phyloP scores from a whole-genome alignment of 2,329 filamentous ascomycete species.

The Monilinia polystroma region DNA sequence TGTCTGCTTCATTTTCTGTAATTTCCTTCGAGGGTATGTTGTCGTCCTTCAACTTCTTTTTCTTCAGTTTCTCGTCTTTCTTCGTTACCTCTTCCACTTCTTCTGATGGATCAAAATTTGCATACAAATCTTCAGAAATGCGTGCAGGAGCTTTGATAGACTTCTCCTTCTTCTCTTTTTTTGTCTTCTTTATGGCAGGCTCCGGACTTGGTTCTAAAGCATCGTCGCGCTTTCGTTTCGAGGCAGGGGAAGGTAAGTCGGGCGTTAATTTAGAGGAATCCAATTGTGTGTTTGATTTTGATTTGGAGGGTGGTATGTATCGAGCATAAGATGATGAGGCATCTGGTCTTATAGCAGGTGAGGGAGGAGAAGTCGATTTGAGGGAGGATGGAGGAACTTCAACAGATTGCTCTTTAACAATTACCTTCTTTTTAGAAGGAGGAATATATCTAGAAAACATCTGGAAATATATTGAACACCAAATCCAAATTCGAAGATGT shows the following conservation, averaged over 20 bases:
- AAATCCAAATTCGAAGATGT: background rate
- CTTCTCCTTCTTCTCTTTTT: slow-evolving; percentile 27
- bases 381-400: slow-evolving; percentile 3
- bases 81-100: slow-evolving; percentile 12
- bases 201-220: background rate
- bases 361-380: slow-evolving; percentile 21
- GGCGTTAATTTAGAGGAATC: background rate
- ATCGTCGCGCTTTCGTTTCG: slow-evolving; percentile 20
- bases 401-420: background rate
- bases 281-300: background rate
- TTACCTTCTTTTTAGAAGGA: slow-evolving; percentile 32
- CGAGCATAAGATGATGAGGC: slow-evolving; percentile 38
- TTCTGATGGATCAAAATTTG: background rate
- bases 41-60: slow-evolving; percentile 13
- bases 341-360: slow-evolving; percentile 32
- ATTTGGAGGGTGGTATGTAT: slow-evolving; percentile 37
- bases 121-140: background rate
- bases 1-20: slow-evolving; percentile 7
- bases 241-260: background rate
- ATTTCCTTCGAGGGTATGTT: background rate
- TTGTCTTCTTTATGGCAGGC: slow-evolving; percentile 15
- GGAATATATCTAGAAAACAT: slow-evolving; percentile 40
- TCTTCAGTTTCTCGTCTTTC: slow-evolving; percentile 17
- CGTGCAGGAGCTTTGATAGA: background rate
- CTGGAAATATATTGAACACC: slow-evolving; percentile 32